A percentile compares a stretch with the other conserved stretches of the same genome.
Evolutionary conservation across 441 rosid genomes (phyloP).

Genomic region (Erodium moschatum): DNA sequence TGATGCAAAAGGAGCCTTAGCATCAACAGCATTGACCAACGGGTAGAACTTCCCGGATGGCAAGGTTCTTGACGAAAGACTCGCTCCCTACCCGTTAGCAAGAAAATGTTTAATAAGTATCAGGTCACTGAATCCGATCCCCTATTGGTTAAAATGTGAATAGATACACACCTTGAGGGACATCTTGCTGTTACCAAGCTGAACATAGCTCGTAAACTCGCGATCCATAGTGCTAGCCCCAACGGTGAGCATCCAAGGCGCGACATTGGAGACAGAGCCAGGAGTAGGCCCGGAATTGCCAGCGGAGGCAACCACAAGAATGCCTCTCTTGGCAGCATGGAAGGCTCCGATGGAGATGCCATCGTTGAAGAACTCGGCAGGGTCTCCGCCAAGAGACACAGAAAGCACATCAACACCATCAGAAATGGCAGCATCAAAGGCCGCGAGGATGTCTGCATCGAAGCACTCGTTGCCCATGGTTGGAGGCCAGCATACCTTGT

Average conservation of each 20-base stretch:
- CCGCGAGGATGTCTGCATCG: slow-evolving; percentile 22
- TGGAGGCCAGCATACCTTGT: slow-evolving; percentile 30
- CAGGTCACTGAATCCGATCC: no score
- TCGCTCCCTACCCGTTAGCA: background rate
- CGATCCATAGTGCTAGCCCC: slow-evolving; percentile 56
- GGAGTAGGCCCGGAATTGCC: slow-evolving; percentile 20
- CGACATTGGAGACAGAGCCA: slow-evolving; percentile 9
- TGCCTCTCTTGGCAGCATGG: slow-evolving; percentile 14
- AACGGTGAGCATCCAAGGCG: slow-evolving; percentile 50
- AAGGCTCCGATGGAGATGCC: slow-evolving; percentile 17
- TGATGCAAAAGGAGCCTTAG: background rate
- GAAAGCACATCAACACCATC: background rate
- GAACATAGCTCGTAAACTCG: slow-evolving; percentile 17
- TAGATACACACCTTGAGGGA: background rate
- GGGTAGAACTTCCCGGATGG: background rate
- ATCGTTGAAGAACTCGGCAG: background rate
- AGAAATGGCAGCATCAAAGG: background rate
- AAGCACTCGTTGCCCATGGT: slow-evolving; percentile 19
- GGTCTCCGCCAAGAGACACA: background rate
- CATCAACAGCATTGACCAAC: background rate
- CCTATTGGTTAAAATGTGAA: background rate
- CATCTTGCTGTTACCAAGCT: background rate
- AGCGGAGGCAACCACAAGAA: slow-evolving; percentile 25
- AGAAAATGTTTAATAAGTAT: no score
- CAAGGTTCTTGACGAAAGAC: background rate